Conservation (phyloP, 179 eudicot genomes). For the Nepenthes alata region DNA sequence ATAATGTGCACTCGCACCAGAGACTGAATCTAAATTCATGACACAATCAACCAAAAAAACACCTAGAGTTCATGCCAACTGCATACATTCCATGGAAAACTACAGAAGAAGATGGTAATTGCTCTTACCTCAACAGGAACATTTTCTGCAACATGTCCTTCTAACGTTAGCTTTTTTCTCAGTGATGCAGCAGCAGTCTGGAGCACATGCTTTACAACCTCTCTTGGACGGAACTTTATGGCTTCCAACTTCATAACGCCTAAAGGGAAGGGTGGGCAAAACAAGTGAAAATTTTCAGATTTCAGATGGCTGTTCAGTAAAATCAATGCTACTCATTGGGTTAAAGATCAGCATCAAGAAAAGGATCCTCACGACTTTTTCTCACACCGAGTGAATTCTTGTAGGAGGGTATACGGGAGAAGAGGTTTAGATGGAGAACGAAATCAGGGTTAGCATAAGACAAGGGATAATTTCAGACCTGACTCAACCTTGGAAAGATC, state of each 20-base stretch:
- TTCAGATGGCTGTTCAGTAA: too few relatives aligned
- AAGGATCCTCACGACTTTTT: background rate
- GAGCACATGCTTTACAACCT: slow-evolving; percentile 86
- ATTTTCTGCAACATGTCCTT: slow-evolving; percentile 68
- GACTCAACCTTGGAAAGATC: slow-evolving; percentile 94
- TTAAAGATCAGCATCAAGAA: too few relatives aligned
- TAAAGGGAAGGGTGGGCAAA: slow-evolving; percentile 7
- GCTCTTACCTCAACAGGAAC: slow-evolving; percentile 65
- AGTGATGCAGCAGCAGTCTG: slow-evolving; percentile 88
- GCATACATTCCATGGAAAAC: too few relatives aligned
- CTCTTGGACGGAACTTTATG: slow-evolving; percentile 88
- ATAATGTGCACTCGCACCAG: too few relatives aligned
- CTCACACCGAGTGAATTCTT: too few relatives aligned
- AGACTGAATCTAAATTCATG: too few relatives aligned
- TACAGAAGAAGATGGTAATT: too few relatives aligned
- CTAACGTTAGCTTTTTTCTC: slow-evolving; percentile 56
- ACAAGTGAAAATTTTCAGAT: background rate
- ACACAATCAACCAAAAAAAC: too few relatives aligned
- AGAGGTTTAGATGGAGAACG: background rate
- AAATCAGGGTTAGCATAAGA: background rate
- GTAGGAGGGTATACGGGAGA: background rate
- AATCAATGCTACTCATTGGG: background rate
- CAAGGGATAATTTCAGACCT: slow-evolving; percentile 35
- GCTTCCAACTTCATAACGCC: slow-evolving; percentile 96
- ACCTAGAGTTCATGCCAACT: too few relatives aligned